These are phyloP conservation scores for Scenedesmus sp. DNA, from an alignment of 163 green algal species.

Conservation along the genomic window DNA sequence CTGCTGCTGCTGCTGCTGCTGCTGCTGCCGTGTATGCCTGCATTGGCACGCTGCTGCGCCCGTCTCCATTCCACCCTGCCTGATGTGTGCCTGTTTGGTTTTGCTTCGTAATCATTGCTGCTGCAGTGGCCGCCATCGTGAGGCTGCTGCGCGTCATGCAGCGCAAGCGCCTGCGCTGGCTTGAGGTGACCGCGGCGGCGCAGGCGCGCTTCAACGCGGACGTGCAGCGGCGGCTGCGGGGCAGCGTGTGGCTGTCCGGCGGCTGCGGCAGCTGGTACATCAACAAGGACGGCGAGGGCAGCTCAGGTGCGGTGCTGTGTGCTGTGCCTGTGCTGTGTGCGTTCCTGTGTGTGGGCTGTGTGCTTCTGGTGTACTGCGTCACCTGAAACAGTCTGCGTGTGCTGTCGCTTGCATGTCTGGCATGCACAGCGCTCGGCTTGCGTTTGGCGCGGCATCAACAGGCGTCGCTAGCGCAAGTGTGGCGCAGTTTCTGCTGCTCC, in stretches of 20 bases:
- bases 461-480: too few species aligned
- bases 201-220: conserved; percentile 8
- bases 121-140: neutral
- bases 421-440: too few species aligned
- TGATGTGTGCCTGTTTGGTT: too few species aligned
- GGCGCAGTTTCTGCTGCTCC: too few species aligned
- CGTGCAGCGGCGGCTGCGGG: conserved; percentile 20
- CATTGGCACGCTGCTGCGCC: too few species aligned
- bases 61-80: too few species aligned
- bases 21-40: neutral
- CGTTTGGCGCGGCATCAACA: too few species aligned
- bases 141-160: neutral
- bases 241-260: conserved; percentile 36
- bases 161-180: neutral
- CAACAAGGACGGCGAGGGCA: neutral
- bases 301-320: neutral
- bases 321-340: neutral
- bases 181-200: neutral
- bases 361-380: too few species aligned
- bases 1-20: neutral
- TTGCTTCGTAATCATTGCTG: too few species aligned
- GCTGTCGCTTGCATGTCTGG: too few species aligned
- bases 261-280: conserved; percentile 45
- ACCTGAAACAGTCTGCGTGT: too few species aligned
- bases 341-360: too few species aligned